These are phyloP conservation scores for Pseudogymnoascus pannorum DNA, from an alignment of 2,329 filamentous ascomycete genomes.

Conservation along the genomic window DNA sequence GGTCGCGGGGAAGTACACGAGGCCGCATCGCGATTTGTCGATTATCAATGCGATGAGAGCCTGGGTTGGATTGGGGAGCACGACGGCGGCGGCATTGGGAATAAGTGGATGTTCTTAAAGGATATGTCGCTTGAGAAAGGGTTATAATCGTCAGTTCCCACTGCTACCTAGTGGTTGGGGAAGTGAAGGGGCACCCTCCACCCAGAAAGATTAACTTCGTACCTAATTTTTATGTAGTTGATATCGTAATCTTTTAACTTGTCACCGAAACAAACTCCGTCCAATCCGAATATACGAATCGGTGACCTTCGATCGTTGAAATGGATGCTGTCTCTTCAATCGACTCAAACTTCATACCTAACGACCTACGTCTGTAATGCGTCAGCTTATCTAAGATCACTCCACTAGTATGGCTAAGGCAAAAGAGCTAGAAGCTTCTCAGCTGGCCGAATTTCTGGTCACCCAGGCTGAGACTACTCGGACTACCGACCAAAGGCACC, in stretches of 20 bases:
- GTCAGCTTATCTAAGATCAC: background rate
- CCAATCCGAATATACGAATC: background rate
- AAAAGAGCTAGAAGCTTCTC: background rate
- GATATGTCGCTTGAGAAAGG: background rate
- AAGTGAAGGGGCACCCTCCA: too few species aligned
- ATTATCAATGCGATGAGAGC: conserved; percentile 28
- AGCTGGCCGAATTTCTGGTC: background rate
- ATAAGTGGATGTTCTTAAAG: conserved; percentile 20
- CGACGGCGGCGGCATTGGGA: conserved; percentile 21
- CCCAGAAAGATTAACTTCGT: too few species aligned
- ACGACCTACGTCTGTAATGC: background rate
- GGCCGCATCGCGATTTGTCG: conserved; percentile 24
- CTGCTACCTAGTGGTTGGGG: too few species aligned
- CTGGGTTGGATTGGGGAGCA: conserved; percentile 24
- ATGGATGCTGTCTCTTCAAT: background rate
- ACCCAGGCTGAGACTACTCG: background rate
- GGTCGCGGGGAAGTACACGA: conserved; percentile 21
- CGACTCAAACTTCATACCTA: background rate
- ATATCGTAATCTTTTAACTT: background rate
- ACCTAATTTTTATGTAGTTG: too few species aligned
- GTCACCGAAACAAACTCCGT: background rate
- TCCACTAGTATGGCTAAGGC: background rate
- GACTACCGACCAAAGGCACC: background rate
- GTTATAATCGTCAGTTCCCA: too few species aligned
- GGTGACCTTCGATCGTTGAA: background rate